A percentile compares a stretch with the other conserved stretches of the same genome.
These are phyloP conservation scores for Fusarium subtropicale DNA, from an alignment of 2,329 filamentous ascomycete species.

Conservation along the genomic window DNA sequence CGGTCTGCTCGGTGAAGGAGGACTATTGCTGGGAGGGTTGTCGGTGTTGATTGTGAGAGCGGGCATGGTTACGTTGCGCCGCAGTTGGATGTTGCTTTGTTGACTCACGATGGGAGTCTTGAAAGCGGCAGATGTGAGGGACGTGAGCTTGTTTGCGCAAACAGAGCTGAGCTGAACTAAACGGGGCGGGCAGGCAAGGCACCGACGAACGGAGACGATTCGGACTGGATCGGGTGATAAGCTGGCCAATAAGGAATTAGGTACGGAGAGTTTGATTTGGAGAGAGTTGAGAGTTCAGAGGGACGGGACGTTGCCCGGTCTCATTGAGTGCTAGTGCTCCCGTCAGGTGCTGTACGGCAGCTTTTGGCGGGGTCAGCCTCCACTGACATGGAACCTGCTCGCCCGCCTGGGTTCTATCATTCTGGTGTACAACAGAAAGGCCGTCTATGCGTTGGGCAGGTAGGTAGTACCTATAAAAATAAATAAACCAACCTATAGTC, in stretches of 20 bases:
- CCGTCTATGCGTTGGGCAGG: too few species aligned
- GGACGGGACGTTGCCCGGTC: not conserved
- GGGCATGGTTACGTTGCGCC: constrained; percentile 45
- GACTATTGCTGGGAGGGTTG: constrained; percentile 47
- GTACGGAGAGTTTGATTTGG: not conserved
- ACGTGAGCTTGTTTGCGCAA: constrained; percentile 1
- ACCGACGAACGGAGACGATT: constrained; percentile 33
- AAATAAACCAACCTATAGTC: too few species aligned
- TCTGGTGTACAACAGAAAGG: not conserved
- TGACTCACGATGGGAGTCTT: constrained; percentile 7
- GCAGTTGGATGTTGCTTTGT: constrained; percentile 10
- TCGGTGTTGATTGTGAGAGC: constrained; percentile 50
- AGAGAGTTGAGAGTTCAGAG: not conserved
- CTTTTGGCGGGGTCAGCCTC: constrained; percentile 21
- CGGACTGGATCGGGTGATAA: constrained; percentile 10
- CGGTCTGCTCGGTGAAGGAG: constrained; percentile 61
- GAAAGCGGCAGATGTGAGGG: not conserved
- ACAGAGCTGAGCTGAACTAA: not conserved
- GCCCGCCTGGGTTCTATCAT: not conserved
- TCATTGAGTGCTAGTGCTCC: not conserved
- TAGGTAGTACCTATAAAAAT: too few species aligned
- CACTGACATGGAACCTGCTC: not conserved
- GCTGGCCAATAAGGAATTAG: not conserved
- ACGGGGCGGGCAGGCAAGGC: constrained; percentile 6
- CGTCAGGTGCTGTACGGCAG: not conserved